Percentiles rank a stretch among this genome's conserved stretches.
Evolutionary conservation across 164 flowering plant genomes (phyloP).

Genomic region (Brasenia schreberi): DNA sequence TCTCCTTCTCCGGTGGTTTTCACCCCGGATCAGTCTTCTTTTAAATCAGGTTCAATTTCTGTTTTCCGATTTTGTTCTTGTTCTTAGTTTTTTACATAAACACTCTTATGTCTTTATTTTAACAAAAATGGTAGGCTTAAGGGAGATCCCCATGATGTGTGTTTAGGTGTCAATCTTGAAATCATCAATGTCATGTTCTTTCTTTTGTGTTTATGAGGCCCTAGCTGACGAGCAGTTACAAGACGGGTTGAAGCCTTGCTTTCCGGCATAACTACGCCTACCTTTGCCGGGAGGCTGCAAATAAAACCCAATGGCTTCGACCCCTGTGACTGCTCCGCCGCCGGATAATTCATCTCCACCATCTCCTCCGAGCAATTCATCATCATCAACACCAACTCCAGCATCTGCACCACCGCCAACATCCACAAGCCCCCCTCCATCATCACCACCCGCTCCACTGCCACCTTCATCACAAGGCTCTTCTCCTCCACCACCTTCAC

Average conservation of each 20-base stretch:
- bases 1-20: neutral
- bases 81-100: no score
- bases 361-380: conserved; percentile 5
- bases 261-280: conserved; percentile 3
- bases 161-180: no score
- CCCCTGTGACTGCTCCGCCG: conserved; percentile 19
- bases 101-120: no score
- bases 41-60: no score
- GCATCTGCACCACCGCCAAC: neutral
- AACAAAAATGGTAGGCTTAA: no score
- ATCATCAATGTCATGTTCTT: no score
- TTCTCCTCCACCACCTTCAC: conserved; percentile 2
- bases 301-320: conserved; percentile 12
- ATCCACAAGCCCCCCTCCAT: neutral
- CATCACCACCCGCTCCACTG: conserved; percentile 3
- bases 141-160: no score
- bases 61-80: no score
- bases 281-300: neutral
- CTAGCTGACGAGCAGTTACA: conserved; percentile 2
- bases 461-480: neutral
- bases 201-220: neutral
- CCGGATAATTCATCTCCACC: conserved; percentile 9
- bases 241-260: conserved; percentile 3
- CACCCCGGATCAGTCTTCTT: neutral
- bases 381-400: conserved; percentile 2